Conservation (phyloP, 2,329 filamentous ascomycete genomes). For the Trichoderma brevicompactum region DNA sequence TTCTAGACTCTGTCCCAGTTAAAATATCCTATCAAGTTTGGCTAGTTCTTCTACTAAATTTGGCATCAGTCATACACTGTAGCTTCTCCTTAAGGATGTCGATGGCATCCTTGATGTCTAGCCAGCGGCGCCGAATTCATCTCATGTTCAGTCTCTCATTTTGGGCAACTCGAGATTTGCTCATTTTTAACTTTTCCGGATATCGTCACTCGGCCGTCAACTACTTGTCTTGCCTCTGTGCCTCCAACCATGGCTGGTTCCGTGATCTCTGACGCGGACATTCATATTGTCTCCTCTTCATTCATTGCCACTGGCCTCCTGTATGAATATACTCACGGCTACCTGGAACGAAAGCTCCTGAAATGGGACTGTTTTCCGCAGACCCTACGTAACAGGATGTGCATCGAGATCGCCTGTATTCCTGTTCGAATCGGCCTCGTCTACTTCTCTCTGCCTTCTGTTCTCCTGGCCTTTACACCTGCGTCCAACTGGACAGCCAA, state of each 20-base stretch:
- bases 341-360: neutral
- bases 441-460: slow-evolving; percentile 4
- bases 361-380: slow-evolving; percentile 11
- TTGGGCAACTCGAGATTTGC: too few species aligned
- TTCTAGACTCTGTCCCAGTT: too few species aligned
- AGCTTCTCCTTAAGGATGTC: too few species aligned
- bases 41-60: too few species aligned
- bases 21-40: too few species aligned
- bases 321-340: neutral
- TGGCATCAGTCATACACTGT: too few species aligned
- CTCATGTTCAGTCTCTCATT: too few species aligned
- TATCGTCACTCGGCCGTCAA: too few species aligned
- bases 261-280: neutral
- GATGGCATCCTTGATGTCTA: too few species aligned
- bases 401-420: slow-evolving; percentile 11
- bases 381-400: slow-evolving; percentile 12
- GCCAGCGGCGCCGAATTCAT: too few species aligned
- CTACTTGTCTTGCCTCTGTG: too few species aligned
- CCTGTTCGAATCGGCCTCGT: slow-evolving; percentile 4
- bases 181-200: too few species aligned
- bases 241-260: neutral
- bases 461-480: neutral
- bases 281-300: neutral
- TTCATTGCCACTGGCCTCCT: slow-evolving; percentile 8
- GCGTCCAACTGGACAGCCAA: neutral